phyloP scores from a whole-genome alignment of 768 basidiomycete genomes.

The Boletus patriciae region DNA sequence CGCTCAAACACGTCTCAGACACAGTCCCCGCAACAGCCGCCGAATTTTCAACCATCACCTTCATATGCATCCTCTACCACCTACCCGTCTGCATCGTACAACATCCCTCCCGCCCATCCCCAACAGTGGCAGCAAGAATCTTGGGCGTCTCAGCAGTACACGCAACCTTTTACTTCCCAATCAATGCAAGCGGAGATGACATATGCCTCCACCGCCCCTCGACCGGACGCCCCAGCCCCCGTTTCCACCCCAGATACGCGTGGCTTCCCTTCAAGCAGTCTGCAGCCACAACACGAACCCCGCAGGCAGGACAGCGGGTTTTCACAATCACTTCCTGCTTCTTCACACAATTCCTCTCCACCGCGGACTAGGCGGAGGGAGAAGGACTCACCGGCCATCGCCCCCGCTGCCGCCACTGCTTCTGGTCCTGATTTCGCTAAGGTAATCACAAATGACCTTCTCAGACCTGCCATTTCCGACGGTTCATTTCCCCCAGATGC shows the following conservation, averaged over 20 bases:
- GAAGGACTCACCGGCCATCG: slow-evolving; percentile 34
- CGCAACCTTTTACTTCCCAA: slow-evolving; percentile 35
- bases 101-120: slow-evolving; percentile 29
- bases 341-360: slow-evolving; percentile 30
- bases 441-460: slow-evolving; percentile 26
- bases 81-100: slow-evolving; percentile 32
- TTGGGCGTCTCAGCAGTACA: slow-evolving; percentile 38
- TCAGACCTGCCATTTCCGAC: slow-evolving; percentile 13
- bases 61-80: slow-evolving; percentile 31
- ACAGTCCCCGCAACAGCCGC: slow-evolving; percentile 32
- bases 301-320: slow-evolving; percentile 37
- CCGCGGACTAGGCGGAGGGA: slow-evolving; percentile 39
- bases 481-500: slow-evolving; percentile 32
- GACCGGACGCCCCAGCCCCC: slow-evolving; percentile 33
- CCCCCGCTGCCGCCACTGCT: slow-evolving; percentile 25
- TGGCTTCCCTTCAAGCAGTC: slow-evolving; percentile 26
- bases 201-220: slow-evolving; percentile 34
- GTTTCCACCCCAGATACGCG: slow-evolving; percentile 33
- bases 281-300: slow-evolving; percentile 32
- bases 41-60: slow-evolving; percentile 26
- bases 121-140: slow-evolving; percentile 44
- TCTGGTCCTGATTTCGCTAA: slow-evolving; percentile 43
- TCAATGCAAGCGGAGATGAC: slow-evolving; percentile 36
- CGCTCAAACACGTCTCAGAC: slow-evolving; percentile 35
- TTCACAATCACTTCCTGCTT: slow-evolving; percentile 23